Evolutionary conservation across 2,329 filamentous ascomycete species (phyloP).

Genomic region (Chrysoporthe puriensis): DNA sequence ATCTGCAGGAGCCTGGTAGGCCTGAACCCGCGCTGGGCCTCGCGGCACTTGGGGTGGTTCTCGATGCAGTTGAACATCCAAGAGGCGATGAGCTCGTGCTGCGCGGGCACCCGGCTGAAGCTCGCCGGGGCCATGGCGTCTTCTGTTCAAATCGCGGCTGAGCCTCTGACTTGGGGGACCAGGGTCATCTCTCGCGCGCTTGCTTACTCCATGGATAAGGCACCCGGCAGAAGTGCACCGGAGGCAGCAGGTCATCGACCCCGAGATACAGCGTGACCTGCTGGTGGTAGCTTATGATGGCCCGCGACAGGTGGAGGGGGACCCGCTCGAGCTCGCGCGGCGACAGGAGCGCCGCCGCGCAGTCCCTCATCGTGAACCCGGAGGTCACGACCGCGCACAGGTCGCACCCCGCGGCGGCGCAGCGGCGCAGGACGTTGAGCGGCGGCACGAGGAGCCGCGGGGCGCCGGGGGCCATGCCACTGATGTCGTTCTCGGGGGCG

Average conservation of each 20-base stretch:
- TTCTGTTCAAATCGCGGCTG: neutral
- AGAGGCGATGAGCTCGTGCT: slow-evolving; percentile 3
- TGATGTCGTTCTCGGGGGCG: neutral
- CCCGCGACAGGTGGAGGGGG: neutral
- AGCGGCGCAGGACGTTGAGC: neutral
- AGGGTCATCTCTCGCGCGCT: too few relatives aligned
- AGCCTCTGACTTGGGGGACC: neutral
- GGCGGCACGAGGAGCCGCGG: neutral
- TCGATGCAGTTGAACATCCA: slow-evolving; percentile 1
- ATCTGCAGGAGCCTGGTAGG: slow-evolving; percentile 11
- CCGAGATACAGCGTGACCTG: neutral
- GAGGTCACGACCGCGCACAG: neutral
- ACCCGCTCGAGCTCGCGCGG: neutral
- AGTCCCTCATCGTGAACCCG: neutral
- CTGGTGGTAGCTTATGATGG: neutral
- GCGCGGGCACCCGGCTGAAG: neutral
- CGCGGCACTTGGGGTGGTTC: slow-evolving; percentile 4
- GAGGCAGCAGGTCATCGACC: neutral
- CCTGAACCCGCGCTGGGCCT: slow-evolving; percentile 2
- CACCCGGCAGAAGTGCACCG: neutral
- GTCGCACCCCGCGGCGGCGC: neutral
- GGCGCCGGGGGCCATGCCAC: neutral
- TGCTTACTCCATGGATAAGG: neutral
- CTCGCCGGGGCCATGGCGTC: neutral
- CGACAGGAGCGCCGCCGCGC: neutral